Base-by-base conservation (phyloP, 495 filamentous ascomycete genomes). In the Penicillium alfredii region DNA sequence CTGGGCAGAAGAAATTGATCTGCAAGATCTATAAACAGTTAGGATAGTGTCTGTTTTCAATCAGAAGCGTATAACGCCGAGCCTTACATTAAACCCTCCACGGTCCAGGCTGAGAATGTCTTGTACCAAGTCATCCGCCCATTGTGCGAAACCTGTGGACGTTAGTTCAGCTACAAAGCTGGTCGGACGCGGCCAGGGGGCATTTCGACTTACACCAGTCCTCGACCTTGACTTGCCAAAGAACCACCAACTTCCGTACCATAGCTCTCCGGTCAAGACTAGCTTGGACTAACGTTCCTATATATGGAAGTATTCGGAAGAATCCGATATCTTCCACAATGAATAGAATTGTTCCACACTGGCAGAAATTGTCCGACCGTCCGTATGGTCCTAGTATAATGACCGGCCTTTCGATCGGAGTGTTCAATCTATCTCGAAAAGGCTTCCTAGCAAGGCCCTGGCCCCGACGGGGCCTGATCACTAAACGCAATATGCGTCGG, bases 241-340 rank as follows among this genome's bases (percentile, higher is more conserved):
- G 24, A 9, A 35, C 23, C 8, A 34, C 22, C 16, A 41, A n/a
- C 15, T 28, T 34, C 8, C 30, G 22, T 8, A 41, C 31, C 15
- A 30, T 41, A 5, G n/a, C 25, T 26, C 35, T 22, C 9, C 38
- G 31, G 16, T 21, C 24, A 4, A 14, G 24, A 15, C 38, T 41
- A 3, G 14, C 38, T 11, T 41, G 13, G 1, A 41, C 38, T 4
- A 41, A 22, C 8, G 22, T 34, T 16, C 28, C 14, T 1, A 41
- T 35, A 10, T 20, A 35, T 6, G 31, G 13, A 12, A 41, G 17
- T 6, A 24, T 31, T 7, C 38, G 30, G 25, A 41, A 35, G 3
- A 41, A n/a, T 6, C 38, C 22, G 22, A 41, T 41, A 26, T 41
- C 38, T 16, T 41, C 31, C 5, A 41, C 21, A 5, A 41, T 14